Evolutionary conservation across 495 filamentous ascomycete species (phyloP).

Genomic region (Hyaloscypha finlandica): DNA sequence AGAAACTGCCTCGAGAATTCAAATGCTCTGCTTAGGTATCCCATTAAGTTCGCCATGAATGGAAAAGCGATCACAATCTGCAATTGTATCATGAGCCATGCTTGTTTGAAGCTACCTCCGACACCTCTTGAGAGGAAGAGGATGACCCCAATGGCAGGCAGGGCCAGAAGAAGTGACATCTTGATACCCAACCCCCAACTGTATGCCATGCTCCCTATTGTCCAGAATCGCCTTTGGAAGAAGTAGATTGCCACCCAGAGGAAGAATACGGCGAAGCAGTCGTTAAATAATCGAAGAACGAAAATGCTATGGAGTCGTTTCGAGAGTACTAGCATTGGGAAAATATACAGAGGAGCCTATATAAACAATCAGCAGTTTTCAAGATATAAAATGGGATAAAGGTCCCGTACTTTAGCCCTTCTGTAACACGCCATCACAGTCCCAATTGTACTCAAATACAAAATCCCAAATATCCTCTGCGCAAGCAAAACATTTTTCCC

Average conservation of each 20-base stretch:
- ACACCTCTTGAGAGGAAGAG: slow-evolving; percentile 70
- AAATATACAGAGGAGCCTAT: slow-evolving; percentile 83
- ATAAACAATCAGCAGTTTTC: slow-evolving; percentile 14
- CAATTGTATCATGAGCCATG: slow-evolving; percentile 67
- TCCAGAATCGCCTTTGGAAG: slow-evolving; percentile 72
- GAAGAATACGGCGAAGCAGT: slow-evolving; percentile 79
- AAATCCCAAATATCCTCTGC: slow-evolving; percentile 73
- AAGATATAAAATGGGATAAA: neutral
- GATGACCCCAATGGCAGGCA: slow-evolving; percentile 76
- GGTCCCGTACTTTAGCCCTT: slow-evolving; percentile 57
- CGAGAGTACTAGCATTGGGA: slow-evolving; percentile 84
- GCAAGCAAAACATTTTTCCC: slow-evolving; percentile 77
- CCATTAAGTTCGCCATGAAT: slow-evolving; percentile 69
- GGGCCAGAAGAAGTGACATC: slow-evolving; percentile 83
- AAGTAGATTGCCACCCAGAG: slow-evolving; percentile 79
- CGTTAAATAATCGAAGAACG: slow-evolving; percentile 91
- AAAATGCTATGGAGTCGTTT: slow-evolving; percentile 94
- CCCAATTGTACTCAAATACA: slow-evolving; percentile 75
- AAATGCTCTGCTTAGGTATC: slow-evolving; percentile 81
- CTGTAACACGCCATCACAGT: slow-evolving; percentile 84
- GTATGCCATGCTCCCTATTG: slow-evolving; percentile 69
- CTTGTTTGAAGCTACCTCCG: slow-evolving; percentile 62
- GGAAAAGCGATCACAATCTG: slow-evolving; percentile 78
- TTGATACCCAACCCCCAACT: slow-evolving; percentile 83
- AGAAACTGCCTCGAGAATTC: slow-evolving; percentile 87